Percentiles rank a stretch among this genome's conserved stretches.
These are phyloP conservation scores for Lactarius vividus DNA, from an alignment of 768 basidiomycete genomes.

Conservation along the genomic window DNA sequence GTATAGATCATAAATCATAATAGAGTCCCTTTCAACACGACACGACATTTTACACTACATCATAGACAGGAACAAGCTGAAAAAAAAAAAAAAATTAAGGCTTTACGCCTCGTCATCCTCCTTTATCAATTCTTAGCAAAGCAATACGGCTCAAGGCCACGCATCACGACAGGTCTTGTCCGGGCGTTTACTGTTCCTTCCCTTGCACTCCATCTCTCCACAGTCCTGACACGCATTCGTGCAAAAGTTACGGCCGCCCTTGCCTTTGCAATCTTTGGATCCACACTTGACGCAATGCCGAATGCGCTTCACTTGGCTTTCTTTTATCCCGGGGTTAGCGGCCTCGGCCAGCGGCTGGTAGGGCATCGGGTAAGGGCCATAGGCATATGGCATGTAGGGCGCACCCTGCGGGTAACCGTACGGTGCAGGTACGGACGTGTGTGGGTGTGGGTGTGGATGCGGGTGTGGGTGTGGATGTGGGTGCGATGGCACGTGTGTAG, in stretches of 20 bases:
- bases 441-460: constrained; percentile 29
- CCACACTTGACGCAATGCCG: constrained; percentile 86
- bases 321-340: constrained; percentile 24
- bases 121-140: background rate
- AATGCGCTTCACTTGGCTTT: constrained; percentile 53
- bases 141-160: constrained; percentile 35
- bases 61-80: background rate
- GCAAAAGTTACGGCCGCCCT: constrained; percentile 74
- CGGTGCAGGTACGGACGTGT: constrained; percentile 11
- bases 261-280: constrained; percentile 77
- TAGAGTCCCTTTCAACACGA: background rate
- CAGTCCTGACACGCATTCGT: constrained; percentile 77
- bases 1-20: background rate
- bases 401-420: constrained; percentile 29
- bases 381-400: constrained; percentile 39
- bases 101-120: background rate
- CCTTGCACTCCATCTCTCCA: constrained; percentile 74
- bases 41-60: constrained; percentile 6
- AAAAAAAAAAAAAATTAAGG: background rate
- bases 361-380: constrained; percentile 36
- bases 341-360: constrained; percentile 31
- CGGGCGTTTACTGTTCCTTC: constrained; percentile 73
- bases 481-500: constrained; percentile 28
- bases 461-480: constrained; percentile 29
- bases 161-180: constrained; percentile 70